A percentile compares a stretch with the other conserved stretches of the same genome.
Conservation (phyloP, 805 yeast species). For the Ascoidea rubescens region DNA sequence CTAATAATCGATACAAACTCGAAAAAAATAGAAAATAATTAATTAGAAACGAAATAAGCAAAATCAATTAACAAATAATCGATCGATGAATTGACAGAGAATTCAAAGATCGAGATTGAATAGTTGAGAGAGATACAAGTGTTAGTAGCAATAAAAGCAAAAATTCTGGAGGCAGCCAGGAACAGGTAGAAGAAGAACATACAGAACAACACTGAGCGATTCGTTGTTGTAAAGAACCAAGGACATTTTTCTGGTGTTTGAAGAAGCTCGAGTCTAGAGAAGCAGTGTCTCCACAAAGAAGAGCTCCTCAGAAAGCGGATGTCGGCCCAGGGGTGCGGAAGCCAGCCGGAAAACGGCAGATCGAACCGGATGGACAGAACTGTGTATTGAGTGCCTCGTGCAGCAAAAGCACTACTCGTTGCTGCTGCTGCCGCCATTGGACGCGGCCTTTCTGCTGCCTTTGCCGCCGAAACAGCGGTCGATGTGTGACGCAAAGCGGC, state of each 20-base stretch:
- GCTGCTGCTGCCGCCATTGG: background rate
- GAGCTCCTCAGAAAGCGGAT: background rate
- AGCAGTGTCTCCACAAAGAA: no score
- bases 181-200: background rate
- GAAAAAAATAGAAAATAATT: background rate
- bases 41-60: background rate
- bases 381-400: background rate
- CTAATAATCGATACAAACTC: background rate
- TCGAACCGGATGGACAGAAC: background rate
- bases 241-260: constrained; percentile 4
- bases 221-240: constrained; percentile 7
- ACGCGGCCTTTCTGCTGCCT: constrained; percentile 7
- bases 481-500: constrained; percentile 84
- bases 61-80: background rate
- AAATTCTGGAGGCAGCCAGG: background rate
- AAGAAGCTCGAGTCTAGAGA: background rate
- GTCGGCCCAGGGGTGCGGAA: background rate
- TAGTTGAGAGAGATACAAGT: background rate
- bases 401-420: background rate
- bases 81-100: background rate
- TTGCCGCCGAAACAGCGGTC: constrained; percentile 81
- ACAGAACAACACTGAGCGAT: constrained; percentile 6
- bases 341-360: background rate
- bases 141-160: background rate
- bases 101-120: background rate